A percentile compares a stretch with the other conserved stretches of the same genome.
Evolutionary conservation across 768 basidiomycete genomes (phyloP).

Genomic region (Auricularia cornea): DNA sequence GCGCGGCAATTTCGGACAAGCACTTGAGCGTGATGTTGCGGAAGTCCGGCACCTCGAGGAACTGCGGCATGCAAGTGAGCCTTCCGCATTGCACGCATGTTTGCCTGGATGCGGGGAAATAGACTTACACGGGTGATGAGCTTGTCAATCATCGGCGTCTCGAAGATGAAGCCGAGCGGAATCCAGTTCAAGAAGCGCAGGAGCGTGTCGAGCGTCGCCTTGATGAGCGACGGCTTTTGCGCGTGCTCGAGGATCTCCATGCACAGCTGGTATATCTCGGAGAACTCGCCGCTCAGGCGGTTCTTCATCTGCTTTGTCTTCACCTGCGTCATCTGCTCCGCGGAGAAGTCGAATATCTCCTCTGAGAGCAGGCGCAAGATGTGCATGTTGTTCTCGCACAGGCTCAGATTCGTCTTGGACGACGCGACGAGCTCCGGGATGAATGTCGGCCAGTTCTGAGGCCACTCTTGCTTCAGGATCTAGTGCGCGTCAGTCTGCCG

Average conservation of each 20-base stretch:
- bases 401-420: conserved; percentile 36
- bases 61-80: conserved; percentile 18
- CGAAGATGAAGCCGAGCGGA: conserved; percentile 44
- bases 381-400: conserved; percentile 49
- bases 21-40: conserved; percentile 43
- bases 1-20: conserved; percentile 38
- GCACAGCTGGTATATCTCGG: conserved; percentile 40
- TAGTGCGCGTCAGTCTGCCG: conserved; percentile 10
- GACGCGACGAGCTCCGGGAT: conserved; percentile 41
- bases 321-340: conserved; percentile 42
- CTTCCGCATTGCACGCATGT: background rate
- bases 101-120: no score
- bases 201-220: conserved; percentile 40
- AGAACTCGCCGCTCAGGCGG: conserved; percentile 35
- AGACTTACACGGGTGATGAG: conserved; percentile 33
- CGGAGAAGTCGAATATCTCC: conserved; percentile 44
- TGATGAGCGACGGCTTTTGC: conserved; percentile 37
- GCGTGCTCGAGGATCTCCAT: conserved; percentile 41
- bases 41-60: conserved; percentile 41
- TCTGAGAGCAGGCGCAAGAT: conserved; percentile 42
- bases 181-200: conserved; percentile 45
- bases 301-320: conserved; percentile 43
- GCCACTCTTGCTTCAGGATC: conserved; percentile 48
- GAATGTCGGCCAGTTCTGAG: conserved; percentile 41
- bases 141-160: conserved; percentile 40